phyloP scores from a whole-genome alignment of 257 asterid genomes.

The Galeopsis tetrahit region DNA sequence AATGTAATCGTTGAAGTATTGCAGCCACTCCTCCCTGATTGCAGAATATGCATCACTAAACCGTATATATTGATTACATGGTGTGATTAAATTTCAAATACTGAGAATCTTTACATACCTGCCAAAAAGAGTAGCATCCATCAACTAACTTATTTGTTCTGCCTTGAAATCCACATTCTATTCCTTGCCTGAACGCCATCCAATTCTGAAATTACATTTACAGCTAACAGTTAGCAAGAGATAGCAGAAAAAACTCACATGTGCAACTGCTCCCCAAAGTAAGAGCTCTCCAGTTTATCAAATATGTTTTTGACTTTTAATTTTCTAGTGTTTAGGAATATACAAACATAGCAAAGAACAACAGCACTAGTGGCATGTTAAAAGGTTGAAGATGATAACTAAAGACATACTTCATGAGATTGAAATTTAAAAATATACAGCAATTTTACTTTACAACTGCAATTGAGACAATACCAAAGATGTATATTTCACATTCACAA shows the following conservation, averaged over 20 bases:
- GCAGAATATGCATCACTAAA: conserved; percentile 25
- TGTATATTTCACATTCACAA: background rate
- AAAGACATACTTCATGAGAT: background rate
- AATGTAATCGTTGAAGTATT: conserved; percentile 67
- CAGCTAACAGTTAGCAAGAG: conserved; percentile 11
- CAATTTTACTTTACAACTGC: background rate
- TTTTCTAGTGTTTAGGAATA: background rate
- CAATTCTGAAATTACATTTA: conserved; percentile 68
- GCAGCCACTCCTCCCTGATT: conserved; percentile 88
- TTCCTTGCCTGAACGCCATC: conserved; percentile 94
- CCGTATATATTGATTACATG: background rate
- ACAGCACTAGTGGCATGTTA: background rate
- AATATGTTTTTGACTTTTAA: background rate
- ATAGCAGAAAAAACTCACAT: background rate
- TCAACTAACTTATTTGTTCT: conserved; percentile 97
- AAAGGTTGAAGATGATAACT: conserved; percentile 19
- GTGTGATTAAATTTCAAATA: conserved; percentile 12
- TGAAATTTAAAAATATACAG: background rate
- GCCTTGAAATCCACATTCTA: conserved; percentile 98
- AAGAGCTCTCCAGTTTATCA: background rate
- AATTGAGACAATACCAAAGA: conserved; percentile 2
- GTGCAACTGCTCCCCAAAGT: background rate
- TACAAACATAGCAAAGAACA: background rate
- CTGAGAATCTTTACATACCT: conserved; percentile 51
- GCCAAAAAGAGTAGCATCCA: conserved; percentile 99